Evolutionary conservation across 495 filamentous ascomycete species (phyloP).

Genomic region (Podospora pseudoanserina): DNA sequence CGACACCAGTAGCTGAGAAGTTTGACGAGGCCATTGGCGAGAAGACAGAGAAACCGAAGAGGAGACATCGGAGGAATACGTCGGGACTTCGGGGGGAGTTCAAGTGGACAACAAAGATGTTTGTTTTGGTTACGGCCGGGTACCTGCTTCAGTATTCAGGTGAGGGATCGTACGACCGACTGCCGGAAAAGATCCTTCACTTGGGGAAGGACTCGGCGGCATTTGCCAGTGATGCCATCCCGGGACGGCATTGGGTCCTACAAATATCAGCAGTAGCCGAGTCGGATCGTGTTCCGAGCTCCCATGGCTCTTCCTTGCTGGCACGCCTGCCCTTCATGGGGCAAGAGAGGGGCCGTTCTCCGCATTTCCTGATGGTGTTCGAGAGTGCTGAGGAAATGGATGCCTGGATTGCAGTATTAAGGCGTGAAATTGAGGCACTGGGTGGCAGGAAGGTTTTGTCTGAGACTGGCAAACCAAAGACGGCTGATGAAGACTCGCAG

Average conservation of each 20-base stretch:
- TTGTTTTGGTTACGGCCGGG: constrained; percentile 74
- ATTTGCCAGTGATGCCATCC: constrained; percentile 89
- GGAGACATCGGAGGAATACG: constrained; percentile 48
- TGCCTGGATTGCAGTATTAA: constrained; percentile 66
- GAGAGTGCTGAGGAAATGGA: constrained; percentile 82
- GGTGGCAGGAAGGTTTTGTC: constrained; percentile 65
- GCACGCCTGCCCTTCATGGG: constrained; percentile 67
- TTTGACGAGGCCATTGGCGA: constrained; percentile 27
- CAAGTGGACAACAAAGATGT: constrained; percentile 81
- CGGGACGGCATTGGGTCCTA: constrained; percentile 87
- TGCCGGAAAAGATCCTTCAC: constrained; percentile 83
- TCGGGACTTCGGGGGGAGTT: constrained; percentile 61
- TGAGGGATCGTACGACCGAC: constrained; percentile 71
- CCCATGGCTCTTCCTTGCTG: constrained; percentile 60
- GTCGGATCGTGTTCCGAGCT: constrained; percentile 54
- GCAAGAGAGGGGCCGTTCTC: constrained; percentile 58
- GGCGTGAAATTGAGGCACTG: constrained; percentile 64
- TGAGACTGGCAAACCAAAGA: constrained; percentile 51
- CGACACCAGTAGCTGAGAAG: constrained; percentile 20
- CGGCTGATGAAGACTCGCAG: constrained; percentile 30
- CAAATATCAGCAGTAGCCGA: constrained; percentile 77
- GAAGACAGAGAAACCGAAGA: constrained; percentile 36
- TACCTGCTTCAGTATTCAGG: constrained; percentile 85
- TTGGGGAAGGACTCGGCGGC: constrained; percentile 83
- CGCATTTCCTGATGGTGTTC: constrained; percentile 75